Conservation (phyloP, 1,139 yeast species). For the Tardiomyces depauwii region DNA sequence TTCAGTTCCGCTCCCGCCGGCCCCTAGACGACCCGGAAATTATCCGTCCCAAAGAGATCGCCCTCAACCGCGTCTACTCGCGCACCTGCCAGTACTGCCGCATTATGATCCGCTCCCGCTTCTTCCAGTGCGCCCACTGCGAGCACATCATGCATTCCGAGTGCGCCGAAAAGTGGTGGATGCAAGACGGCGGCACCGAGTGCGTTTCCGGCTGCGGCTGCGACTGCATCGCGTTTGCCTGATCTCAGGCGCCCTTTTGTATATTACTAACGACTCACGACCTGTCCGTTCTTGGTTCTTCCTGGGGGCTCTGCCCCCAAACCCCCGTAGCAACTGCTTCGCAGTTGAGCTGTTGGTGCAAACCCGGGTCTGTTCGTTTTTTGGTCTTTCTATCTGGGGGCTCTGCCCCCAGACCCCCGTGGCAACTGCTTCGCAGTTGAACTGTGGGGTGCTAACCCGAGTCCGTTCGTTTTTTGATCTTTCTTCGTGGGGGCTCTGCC, state of each 20-base stretch:
- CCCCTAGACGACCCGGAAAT: conserved; percentile 10
- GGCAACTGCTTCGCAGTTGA: too few species aligned
- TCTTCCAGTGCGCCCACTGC: conserved; percentile 62
- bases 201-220: conserved; percentile 95
- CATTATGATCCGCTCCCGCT: conserved; percentile 45
- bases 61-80: neutral
- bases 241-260: neutral
- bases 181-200: conserved; percentile 34
- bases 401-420: too few species aligned
- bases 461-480: too few species aligned
- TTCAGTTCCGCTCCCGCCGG: conserved; percentile 23
- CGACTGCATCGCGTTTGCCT: conserved; percentile 34
- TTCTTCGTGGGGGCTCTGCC: too few species aligned
- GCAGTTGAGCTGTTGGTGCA: too few species aligned
- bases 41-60: conserved; percentile 7
- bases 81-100: conserved; percentile 49
- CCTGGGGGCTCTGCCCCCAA: too few species aligned
- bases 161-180: conserved; percentile 83
- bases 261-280: neutral
- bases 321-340: too few species aligned
- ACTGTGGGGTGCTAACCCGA: too few species aligned
- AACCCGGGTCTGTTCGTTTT: too few species aligned
- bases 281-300: neutral
- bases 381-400: too few species aligned
- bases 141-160: conserved; percentile 68